Evolutionary conservation across 2,329 filamentous ascomycete species (phyloP), one percentile per base, ranked within the genome.

Genomic region (Apiospora rasikravindrae): DNA sequence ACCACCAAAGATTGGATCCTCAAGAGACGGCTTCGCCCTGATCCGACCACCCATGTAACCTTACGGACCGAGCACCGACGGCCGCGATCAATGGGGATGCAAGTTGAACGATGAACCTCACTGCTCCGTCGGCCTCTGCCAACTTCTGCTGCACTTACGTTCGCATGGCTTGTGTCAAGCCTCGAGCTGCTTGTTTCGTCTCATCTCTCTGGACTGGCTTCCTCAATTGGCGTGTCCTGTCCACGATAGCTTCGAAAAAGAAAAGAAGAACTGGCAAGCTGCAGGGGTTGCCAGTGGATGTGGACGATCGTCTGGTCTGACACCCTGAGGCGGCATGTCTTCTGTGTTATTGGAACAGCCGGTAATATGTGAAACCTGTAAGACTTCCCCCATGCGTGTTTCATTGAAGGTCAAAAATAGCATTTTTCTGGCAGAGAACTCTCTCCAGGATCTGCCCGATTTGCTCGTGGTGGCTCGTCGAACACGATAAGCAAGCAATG

Each of bases 381-480:
- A 64, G 57, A 64, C 33, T 37, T n/a, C 33, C 57, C 57, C 57
- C 57, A 64, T 64, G 57, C 33, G 57, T n/a, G 57, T 64, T 64
- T 64, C 57, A 64, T 22, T 64, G 33, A 37, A 64, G 57, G 57
- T 64, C 57, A 64, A 64, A 64, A 64, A 64, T 64, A 64, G 57
- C 57, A 64, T 22, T 64, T 40, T 19, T 40, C 57, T 64, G 57
- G 57, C 33, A 64, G 33, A 33, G 19, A n/a, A 40, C 57, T 10
- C 40, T 64, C 57, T 64, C 57, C 33, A 40, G 57, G 57, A 64
- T 64, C 57, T 64, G 33, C 57, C 22, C 40, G 57, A 40, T 40
- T 40, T 19, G 4, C 57, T 40, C 33, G 40, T 40, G 57, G 57
- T n/a, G 33, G 53, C 53, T 33, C 16, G 53, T 61, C 26, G 53